Evolutionary conservation across 441 rosid species (phyloP), one percentile per base, ranked within the genome.

Genomic region (Corymbia citriodora): DNA sequence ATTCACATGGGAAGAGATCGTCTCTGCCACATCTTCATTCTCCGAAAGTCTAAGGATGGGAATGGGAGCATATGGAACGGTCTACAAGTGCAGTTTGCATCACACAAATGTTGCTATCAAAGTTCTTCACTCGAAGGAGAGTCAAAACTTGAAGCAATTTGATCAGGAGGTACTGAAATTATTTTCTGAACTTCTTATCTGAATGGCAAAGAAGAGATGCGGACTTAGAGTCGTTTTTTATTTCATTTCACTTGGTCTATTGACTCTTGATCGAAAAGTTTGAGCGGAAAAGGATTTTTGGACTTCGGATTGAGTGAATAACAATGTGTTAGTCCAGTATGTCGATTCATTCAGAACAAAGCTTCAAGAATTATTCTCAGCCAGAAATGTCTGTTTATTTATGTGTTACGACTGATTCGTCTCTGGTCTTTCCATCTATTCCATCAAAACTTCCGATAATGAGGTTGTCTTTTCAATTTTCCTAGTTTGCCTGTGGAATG

Each of bases 61-160:
- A 87, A 92, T 92, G 63, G 99, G 99, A 92, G 99, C 97, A 17
- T 96, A 96, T 93, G 99, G 99, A 92, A 93, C 94, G n/a, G 99
- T 98, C 74, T 97, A 97, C 90, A 96, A 94, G 91, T 95, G 99
- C 89, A 93, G 74, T 90, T 90, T 96, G 36, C 97, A 95, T 93
- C 98, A 98, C 87, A 97, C 97, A 1, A 89, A 94, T 3, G 98
- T 94, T 0, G 99, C 99, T 50, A 99, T 96, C 87, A 96, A 98
- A 92, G 95, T 97, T 90, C 97, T 97, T 82, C 99, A 95, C 89
- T 93, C 97, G 10, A 93, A 92, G 90, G 97, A 95, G 92, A 94
- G 86, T 89, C 90, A 89, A 53, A 92, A 94, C 65, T 91, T 92
- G 33, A 97, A 94, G 92, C 98, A 96, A 92, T 98, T 96, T 88